Evolutionary conservation across 2,329 filamentous ascomycete species (phyloP), one percentile per base, ranked within the genome.

Genomic region (Lecanicillium sp.): DNA sequence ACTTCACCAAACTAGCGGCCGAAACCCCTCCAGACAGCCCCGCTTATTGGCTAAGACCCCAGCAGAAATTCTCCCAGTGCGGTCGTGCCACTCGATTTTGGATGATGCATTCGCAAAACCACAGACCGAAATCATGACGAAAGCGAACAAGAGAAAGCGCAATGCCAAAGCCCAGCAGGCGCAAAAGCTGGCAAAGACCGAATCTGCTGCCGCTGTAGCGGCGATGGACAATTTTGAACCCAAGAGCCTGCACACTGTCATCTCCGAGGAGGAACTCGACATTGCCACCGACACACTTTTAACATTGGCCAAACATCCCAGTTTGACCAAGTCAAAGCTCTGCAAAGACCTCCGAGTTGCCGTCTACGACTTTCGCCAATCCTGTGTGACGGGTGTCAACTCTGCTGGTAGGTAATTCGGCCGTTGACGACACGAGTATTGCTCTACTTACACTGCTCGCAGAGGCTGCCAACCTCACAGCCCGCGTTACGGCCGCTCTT

Each of bases 301-400:
- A 2, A 72, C 76, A 0, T 70, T 86, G 10, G 66, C 81, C 0
- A 65, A 75, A 49, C 74, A 85, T 52, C 83, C 83, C 0, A 65
- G 63, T 19, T 58, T 86, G 19, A 85, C 84, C 61, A 87, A 87
- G 62, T 79, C 80, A 0, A 86, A 84, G 58, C 73, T 71, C 20
- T 87, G 83, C 66, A 83, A 79, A 57, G 79, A 83, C 40, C 66
- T 87, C 2, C 72, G 84, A 17, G 77, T 75, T 3, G 83, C 83
- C 5, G 82, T 85, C 7, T 85, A 84, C 57, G 78, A 81, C 17
- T 87, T 87, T 51, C 77, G 81, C 1, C 78, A 85, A 60, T 79
- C 82, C 14, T 86, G 81, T 55, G 84, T 79, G 0, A 86, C 80
- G 0, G 83, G 83, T 5, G 65, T 81, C 51, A 83, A 82, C 62